Base-by-base conservation (phyloP, 2,329 filamentous ascomycete species). In the Fusarium cicatricum region DNA sequence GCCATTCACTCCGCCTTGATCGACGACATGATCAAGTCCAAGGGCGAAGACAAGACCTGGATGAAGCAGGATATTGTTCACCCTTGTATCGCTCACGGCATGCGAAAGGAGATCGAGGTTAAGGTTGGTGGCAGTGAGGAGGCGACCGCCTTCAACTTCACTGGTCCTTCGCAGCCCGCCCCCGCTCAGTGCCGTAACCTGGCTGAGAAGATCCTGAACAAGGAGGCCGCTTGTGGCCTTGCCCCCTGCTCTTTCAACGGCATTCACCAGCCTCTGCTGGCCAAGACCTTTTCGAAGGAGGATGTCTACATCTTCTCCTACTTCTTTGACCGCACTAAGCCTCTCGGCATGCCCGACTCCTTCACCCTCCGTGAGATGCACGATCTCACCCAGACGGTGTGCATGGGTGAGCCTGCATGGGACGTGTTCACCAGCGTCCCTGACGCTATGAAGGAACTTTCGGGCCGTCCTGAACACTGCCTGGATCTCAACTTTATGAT, bases 241-340 rank as follows among this genome's bases (percentile, higher is more conserved):
- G 85, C 90, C 0, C 95, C 95, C n/a, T 99, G 95, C 81, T 97
- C 95, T 2, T 99, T 99, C 86, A 96, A 97, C 74, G 95, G 95
- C 62, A 87, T 99, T 26, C 91, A 99, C 78, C 95, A 99, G 76
- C 95, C 95, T 10, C 89, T 90, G 17, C 83, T 99, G 41, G 88
- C 87, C 66, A 96, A 97, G 82, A 99, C 95, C 0, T 99, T 99
- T 70, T 81, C 91, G 21, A 85, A 84, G 60, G 94, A 98, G 76
- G 93, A 97, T 69, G 86, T 98, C 33, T 99, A 94, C 78, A 92
- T 98, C 67, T 94, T 99, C 78, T 96, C 91, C 26, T 99, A 96
- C 84, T 99, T 99, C 79, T 97, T 90, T 78, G 95, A 99, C 80
- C 93, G 96, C 70, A 96, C 91, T 19, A 85, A 91, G 74, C 91